phyloP scores from a whole-genome alignment of 441 rosid species.

The Populus hybrid region DNA sequence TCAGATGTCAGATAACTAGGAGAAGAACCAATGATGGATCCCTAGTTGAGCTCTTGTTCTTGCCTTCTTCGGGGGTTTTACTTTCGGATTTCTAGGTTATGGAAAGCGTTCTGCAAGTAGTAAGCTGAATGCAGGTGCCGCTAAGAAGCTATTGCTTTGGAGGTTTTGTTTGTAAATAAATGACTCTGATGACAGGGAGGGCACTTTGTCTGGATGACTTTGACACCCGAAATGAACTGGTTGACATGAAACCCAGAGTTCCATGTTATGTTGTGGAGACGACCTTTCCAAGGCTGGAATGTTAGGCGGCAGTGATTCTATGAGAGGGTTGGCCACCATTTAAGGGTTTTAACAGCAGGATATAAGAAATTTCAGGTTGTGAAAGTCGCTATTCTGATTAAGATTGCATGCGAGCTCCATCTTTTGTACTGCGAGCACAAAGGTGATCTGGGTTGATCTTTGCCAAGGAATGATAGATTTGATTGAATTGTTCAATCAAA shows the following conservation, averaged over 20 bases:
- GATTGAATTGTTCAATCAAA: neutral
- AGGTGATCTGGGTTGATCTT: neutral
- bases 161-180: neutral
- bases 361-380: too few relatives aligned
- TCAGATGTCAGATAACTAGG: neutral
- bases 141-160: neutral
- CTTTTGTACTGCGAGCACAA: neutral
- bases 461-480: neutral
- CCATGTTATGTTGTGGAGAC: neutral
- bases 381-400: neutral
- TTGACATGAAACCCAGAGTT: neutral
- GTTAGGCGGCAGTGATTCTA: neutral
- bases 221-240: neutral
- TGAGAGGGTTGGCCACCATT: neutral
- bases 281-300: neutral
- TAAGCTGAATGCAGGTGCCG: neutral
- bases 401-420: neutral
- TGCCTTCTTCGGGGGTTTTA: neutral
- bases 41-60: neutral
- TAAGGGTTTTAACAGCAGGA: neutral
- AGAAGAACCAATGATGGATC: neutral
- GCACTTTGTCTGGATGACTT: too few relatives aligned
- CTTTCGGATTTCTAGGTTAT: neutral
- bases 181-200: neutral
- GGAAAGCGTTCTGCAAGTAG: neutral